A percentile compares a stretch with the other conserved stretches of the same genome.
phyloP scores from a whole-genome alignment of 257 asterid species.

The Ophiorrhiza pumila region DNA sequence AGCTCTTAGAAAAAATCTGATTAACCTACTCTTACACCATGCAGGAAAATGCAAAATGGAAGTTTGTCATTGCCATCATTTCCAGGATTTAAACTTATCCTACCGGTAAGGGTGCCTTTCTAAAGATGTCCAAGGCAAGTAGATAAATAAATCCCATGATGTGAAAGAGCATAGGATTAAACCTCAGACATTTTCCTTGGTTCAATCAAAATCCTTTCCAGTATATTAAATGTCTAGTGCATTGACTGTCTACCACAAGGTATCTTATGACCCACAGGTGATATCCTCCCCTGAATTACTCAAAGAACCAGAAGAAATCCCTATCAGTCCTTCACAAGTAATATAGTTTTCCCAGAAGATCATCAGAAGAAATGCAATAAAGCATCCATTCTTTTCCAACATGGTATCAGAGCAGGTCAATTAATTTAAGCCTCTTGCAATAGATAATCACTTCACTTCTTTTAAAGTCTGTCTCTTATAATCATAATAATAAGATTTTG shows the following conservation, averaged over 20 bases:
- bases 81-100: background rate
- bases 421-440: background rate
- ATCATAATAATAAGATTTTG: background rate
- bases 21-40: conserved; percentile 16
- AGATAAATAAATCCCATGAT: background rate
- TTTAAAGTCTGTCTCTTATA: background rate
- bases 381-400: background rate
- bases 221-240: background rate
- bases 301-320: background rate
- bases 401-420: background rate
- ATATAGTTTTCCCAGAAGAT: background rate
- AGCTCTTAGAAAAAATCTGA: background rate
- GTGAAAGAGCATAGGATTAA: background rate
- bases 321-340: background rate
- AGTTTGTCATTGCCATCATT: conserved; percentile 4
- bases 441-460: background rate
- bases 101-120: background rate
- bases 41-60: conserved; percentile 11
- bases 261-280: background rate
- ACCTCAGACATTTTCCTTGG: background rate
- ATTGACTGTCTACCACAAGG: background rate
- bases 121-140: background rate
- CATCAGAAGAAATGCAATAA: background rate
- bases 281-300: background rate
- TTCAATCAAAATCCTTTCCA: background rate